Conservation (phyloP, 345 rosid genomes). For the Citrus maxima region DNA sequence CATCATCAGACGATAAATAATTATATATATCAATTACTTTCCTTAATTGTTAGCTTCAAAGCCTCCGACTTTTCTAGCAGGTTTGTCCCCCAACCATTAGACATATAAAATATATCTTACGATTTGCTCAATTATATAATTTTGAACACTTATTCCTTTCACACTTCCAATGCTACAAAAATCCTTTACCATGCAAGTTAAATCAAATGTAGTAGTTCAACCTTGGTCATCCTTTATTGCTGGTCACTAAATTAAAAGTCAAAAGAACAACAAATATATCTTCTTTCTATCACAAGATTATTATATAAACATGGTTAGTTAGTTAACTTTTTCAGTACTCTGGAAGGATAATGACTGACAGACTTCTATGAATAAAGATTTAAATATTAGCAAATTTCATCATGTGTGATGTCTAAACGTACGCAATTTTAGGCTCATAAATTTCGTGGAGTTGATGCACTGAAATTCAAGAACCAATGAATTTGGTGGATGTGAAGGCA, state of each 20-base stretch:
- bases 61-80: no score
- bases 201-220: not conserved
- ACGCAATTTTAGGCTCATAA: not conserved
- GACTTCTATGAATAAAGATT: not conserved
- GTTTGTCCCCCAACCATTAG: not conserved
- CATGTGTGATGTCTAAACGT: not conserved
- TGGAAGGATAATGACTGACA: no score
- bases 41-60: not conserved
- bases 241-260: not conserved
- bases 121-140: not conserved
- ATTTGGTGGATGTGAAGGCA: not conserved
- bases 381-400: not conserved
- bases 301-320: no score
- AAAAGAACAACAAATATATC: not conserved
- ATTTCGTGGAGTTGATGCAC: not conserved
- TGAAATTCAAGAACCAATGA: not conserved
- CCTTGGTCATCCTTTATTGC: not conserved
- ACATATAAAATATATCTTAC: not conserved
- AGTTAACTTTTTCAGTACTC: no score
- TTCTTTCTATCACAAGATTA: no score
- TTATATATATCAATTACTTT: not conserved
- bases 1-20: no score
- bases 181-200: no score
- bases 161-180: not conserved
- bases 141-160: not conserved